Conservation (phyloP, 805 yeast genomes). For the Vanderwaltozyma yarrowii region DNA sequence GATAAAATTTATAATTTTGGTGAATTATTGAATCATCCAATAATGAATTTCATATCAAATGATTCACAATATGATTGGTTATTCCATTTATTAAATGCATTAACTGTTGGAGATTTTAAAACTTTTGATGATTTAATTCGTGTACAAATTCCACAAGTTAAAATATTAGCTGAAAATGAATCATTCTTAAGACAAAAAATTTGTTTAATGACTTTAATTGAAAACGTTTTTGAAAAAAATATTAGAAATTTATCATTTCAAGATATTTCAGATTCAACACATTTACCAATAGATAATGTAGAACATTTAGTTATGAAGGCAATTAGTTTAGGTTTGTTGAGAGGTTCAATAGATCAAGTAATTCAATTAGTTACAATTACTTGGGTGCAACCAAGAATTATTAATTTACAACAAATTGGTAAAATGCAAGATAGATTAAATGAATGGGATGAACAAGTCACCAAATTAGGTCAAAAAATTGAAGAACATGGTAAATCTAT, state of each 20-base stretch:
- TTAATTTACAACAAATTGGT: conserved; percentile 70
- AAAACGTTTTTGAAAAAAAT: conserved; percentile 71
- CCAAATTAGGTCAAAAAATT: conserved; percentile 51
- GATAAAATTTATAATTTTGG: conserved; percentile 93
- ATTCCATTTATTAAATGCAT: conserved; percentile 52
- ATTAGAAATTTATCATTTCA: conserved; percentile 63
- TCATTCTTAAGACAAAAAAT: conserved; percentile 79
- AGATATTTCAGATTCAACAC: conserved; percentile 65
- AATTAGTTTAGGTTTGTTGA: conserved; percentile 68
- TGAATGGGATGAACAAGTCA: conserved; percentile 72
- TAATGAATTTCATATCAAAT: conserved; percentile 42
- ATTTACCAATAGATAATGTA: conserved; percentile 52
- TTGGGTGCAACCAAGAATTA: conserved; percentile 95
- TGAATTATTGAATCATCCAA: conserved; percentile 84
- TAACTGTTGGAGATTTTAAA: conserved; percentile 70
- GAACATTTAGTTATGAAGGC: conserved; percentile 91
- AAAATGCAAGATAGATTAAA: conserved; percentile 63
- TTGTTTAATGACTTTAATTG: conserved; percentile 84
- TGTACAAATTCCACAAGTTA: conserved; percentile 35
- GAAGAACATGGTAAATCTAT: conserved; percentile 50
- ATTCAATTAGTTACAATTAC: conserved; percentile 65
- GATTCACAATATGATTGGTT: conserved; percentile 56
- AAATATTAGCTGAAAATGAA: conserved; percentile 48
- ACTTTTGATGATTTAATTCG: conserved; percentile 44
- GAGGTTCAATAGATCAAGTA: conserved; percentile 88